Evolutionary conservation across 306 rosid species (phyloP).

Genomic region (Malus domestica): DNA sequence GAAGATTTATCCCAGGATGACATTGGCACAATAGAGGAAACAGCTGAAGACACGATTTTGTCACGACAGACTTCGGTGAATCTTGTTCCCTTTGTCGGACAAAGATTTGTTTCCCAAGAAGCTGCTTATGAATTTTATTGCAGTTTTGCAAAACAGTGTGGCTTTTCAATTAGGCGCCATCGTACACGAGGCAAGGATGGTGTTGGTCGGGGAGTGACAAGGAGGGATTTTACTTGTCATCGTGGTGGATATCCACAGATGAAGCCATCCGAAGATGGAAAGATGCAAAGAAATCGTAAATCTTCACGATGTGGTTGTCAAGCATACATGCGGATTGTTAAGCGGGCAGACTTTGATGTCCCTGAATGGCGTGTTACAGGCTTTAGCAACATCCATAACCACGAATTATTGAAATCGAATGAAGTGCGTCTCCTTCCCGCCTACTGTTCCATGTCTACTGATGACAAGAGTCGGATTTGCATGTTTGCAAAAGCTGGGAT

Average conservation of each 20-base stretch:
- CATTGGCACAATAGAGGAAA: constrained; percentile 56
- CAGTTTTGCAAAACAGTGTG: constrained; percentile 77
- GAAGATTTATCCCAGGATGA: constrained; percentile 78
- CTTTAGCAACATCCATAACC: constrained; percentile 72
- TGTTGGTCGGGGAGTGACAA: constrained; percentile 80
- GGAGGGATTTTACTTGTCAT: constrained; percentile 85
- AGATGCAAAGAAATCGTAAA: constrained; percentile 78
- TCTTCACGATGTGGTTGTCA: constrained; percentile 83
- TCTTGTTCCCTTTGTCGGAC: constrained; percentile 76
- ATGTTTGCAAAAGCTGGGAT: constrained; percentile 89
- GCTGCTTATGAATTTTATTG: constrained; percentile 87
- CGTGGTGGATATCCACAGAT: constrained; percentile 79
- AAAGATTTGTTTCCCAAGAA: constrained; percentile 75
- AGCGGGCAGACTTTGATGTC: constrained; percentile 66
- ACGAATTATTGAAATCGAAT: constrained; percentile 58
- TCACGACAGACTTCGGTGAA: constrained; percentile 74
- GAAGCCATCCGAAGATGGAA: constrained; percentile 75
- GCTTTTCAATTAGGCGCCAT: constrained; percentile 79
- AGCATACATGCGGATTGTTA: constrained; percentile 79
- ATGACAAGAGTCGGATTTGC: constrained; percentile 83
- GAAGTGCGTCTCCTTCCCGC: constrained; percentile 61
- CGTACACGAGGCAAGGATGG: constrained; percentile 92
- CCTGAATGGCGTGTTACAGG: constrained; percentile 96
- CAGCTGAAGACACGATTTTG: constrained; percentile 57
- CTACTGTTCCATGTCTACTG: constrained; percentile 60